Evolutionary conservation across 2,329 filamentous ascomycete genomes (phyloP).

Genomic region (Penicillium sp.): DNA sequence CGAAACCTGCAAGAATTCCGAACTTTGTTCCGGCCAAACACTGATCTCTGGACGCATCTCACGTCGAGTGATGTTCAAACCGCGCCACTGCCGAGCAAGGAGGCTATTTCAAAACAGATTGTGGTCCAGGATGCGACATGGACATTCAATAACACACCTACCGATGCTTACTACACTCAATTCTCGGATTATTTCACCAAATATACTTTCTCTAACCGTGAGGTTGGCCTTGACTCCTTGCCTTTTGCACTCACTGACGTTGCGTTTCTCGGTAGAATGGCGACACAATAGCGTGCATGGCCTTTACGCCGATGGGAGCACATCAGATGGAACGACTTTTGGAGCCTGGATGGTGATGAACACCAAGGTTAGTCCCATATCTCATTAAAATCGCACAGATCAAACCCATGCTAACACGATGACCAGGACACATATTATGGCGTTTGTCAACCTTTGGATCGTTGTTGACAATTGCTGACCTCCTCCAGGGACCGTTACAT

Average conservation of each 20-base stretch:
- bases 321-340: conserved; percentile 53
- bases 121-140: conserved; percentile 66
- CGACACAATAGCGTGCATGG: conserved; percentile 61
- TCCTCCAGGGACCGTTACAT: conserved; percentile 55
- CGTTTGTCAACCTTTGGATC: conserved; percentile 10
- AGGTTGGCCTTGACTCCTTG: background rate
- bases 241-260: background rate
- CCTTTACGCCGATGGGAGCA: conserved; percentile 54
- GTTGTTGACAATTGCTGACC: background rate
- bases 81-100: conserved; percentile 52
- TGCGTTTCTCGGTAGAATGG: conserved; percentile 42
- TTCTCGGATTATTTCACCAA: conserved; percentile 67
- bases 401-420: background rate
- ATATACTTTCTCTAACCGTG: conserved; percentile 61
- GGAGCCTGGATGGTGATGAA: conserved; percentile 67
- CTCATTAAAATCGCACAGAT: background rate
- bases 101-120: conserved; percentile 42
- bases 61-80: conserved; percentile 58
- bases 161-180: conserved; percentile 58
- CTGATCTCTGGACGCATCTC: conserved; percentile 62
- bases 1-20: conserved; percentile 63
- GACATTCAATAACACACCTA: conserved; percentile 57
- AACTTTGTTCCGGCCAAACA: conserved; percentile 62
- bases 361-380: conserved; percentile 59
- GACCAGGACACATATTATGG: conserved; percentile 31